Conservation (phyloP, 2,329 filamentous ascomycete genomes). For the Dryadomyces sulphureus region DNA sequence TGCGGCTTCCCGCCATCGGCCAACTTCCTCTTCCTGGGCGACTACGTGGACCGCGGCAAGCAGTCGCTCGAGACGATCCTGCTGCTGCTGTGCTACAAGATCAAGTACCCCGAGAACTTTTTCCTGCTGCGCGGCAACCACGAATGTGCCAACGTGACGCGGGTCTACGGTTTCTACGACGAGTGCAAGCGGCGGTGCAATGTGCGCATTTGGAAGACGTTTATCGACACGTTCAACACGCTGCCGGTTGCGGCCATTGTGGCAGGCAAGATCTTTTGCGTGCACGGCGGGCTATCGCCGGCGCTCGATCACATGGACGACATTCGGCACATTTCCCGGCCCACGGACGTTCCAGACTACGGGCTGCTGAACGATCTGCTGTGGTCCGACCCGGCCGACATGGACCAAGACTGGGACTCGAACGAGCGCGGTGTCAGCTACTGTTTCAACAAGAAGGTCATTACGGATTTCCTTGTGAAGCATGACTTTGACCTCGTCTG, state of each 20-base stretch:
- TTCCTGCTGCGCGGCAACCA: conserved; percentile 91
- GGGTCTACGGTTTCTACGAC: conserved; percentile 95
- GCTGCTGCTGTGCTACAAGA: conserved; percentile 85
- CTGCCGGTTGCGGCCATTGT: conserved; percentile 94
- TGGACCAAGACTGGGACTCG: conserved; percentile 95
- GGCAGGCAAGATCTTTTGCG: conserved; percentile 93
- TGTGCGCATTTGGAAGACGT: conserved; percentile 96
- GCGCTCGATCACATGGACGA: conserved; percentile 95
- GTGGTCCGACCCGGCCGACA: conserved; percentile 96
- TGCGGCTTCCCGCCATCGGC: conserved; percentile 85
- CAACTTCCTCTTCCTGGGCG: conserved; percentile 88
- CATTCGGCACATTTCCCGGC: conserved; percentile 86
- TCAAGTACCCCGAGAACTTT: conserved; percentile 96
- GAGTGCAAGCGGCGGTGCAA: conserved; percentile 95
- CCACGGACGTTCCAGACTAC: conserved; percentile 95
- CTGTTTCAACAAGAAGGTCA: conserved; percentile 96
- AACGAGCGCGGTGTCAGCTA: conserved; percentile 96
- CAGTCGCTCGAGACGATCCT: conserved; percentile 91
- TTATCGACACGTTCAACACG: conserved; percentile 92
- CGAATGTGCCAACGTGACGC: conserved; percentile 90
- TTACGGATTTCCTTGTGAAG: conserved; percentile 83
- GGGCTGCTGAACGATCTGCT: conserved; percentile 87
- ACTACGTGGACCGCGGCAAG: conserved; percentile 94
- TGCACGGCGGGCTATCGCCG: conserved; percentile 87
- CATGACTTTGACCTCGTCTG: conserved; percentile 98